Evolutionary conservation across 2,329 filamentous ascomycete species (phyloP), one percentile per base, ranked within the genome.

Genomic region (Ceratocystis ficicola): DNA sequence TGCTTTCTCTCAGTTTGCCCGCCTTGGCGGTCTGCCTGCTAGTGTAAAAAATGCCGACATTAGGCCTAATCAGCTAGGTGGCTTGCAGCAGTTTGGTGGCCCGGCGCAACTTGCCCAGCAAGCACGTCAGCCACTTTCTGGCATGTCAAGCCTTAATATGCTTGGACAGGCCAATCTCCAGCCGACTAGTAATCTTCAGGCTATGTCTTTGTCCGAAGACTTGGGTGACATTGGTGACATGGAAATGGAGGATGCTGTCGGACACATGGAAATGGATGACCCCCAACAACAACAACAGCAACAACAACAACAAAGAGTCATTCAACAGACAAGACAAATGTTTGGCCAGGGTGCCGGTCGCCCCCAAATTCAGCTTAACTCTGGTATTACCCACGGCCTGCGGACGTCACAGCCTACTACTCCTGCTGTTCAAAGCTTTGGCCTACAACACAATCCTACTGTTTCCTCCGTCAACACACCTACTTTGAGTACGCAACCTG

Each of bases 391-490:
- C 30, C 89, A 94, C 73, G 90, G 88, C 15, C 82, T 96, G 68
- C 87, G 90, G 67, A 89, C 86, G 8, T 95, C 92, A 3, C 90
- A 91, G 69, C 93, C 92, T 1, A 86, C 89, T 3, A 96, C 93
- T 0, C 93, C 93, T 1, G 86, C 87, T 41, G 81, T 89, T 30
- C 83, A 87, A 60, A 86, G 82, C 71, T 90, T 93, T 72, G 86
- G 86, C 62, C 85, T 95, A 70, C 88, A 91, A 73, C 90, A 95
- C 74, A 96, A 96, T 74, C 93, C 93, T 17, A 96, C 92, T 0
- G 93, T 97, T 20, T 99, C 94, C 2, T 96, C 92, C 2, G 93
- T 96, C 65, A 97, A 96, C 75, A 97, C 93, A 0, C 93, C 93
- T 0, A 95, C 92, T 0, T 81, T 97, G 67, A 88, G 88, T 68